Conservation (phyloP, 169 alveolate species). For the Eimeria tenella region DNA sequence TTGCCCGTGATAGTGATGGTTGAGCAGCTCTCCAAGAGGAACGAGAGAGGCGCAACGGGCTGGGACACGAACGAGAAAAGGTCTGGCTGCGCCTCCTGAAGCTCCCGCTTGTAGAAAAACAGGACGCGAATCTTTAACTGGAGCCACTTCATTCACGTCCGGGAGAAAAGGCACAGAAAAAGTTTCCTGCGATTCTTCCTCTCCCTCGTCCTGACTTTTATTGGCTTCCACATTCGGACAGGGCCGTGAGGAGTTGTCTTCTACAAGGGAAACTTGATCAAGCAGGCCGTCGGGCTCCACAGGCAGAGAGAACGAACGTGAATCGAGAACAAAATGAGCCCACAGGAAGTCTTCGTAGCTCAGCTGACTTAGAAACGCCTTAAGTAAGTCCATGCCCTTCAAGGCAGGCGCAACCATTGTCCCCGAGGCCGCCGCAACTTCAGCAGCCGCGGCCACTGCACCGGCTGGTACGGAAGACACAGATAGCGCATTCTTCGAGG, state of each 20-base stretch:
- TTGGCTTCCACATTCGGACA: not conserved
- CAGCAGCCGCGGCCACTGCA: constrained; percentile 69
- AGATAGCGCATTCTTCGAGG: no score
- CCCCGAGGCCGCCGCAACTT: not conserved
- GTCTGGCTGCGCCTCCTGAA: not conserved
- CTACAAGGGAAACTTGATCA: not conserved
- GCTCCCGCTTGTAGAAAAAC: not conserved
- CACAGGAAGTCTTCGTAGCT: constrained; percentile 22
- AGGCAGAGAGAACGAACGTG: constrained; percentile 35
- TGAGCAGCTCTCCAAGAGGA: constrained; percentile 71
- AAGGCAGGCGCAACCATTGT: not conserved
- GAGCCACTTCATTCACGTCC: constrained; percentile 13
- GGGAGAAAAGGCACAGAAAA: constrained; percentile 15
- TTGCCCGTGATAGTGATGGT: constrained; percentile 74
- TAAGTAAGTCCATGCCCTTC: not conserved
- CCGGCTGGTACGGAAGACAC: not conserved
- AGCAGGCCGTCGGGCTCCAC: constrained; percentile 12
- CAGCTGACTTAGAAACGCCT: constrained; percentile 4
- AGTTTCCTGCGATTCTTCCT: not conserved
- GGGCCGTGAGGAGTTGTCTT: no score
- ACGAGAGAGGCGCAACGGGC: constrained; percentile 54
- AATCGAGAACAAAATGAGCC: constrained; percentile 42
- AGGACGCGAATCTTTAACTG: constrained; percentile 24
- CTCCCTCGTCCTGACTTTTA: not conserved
- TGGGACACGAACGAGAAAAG: constrained; percentile 32